Base-by-base conservation (phyloP, 495 filamentous ascomycete genomes). In the Podospora anserina region DNA sequence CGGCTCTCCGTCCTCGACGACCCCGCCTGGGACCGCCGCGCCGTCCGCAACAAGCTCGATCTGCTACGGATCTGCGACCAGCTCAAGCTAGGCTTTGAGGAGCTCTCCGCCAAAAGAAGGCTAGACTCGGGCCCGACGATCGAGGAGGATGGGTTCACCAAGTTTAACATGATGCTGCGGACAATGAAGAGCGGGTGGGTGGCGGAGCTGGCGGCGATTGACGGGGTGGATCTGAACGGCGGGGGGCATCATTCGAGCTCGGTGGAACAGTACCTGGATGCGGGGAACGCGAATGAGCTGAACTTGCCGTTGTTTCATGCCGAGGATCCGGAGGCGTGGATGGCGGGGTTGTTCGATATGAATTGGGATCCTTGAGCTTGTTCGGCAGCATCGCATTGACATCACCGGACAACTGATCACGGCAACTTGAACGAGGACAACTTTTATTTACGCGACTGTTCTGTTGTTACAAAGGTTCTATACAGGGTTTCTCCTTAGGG, bases 1-100 rank as follows among this genome's bases (percentile, higher is more conserved):
- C 72, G 68, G 16, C 76, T 82, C 23, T 71, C 70, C 4, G 59
- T 75, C 1, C 49, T 78, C 1, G 75, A 81, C 18, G 78, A 82
- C 39, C 75, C 77, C 20, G 71, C 69, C 5, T 81, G 81, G 78
- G 76, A 80, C 67, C 69, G 75, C 27, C 68, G 59, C 9, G 66
- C 67, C 0, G 75, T 80, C 4, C 67, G 72, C 5, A 67, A 70
- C 49, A 66, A 64, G 30, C 56, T 81, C 9, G 76, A 82, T 59
- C 59, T 81, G 49, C 68, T 81, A 0, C 61, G 34, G 0, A 68
- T 77, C 18, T 71, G 75, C 23, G 78, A 80, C 53, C 71, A 69
- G 55, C 66, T 81, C 13, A 65, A 49, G 18, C 66, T 68, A 32
- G 66, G 65, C 1, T 71, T 75, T 11, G 70, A 74, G 1, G 71